Evolutionary conservation across 192 early-diverging fungal genomes (phyloP).

Genomic region (Entrophospora sp.): DNA sequence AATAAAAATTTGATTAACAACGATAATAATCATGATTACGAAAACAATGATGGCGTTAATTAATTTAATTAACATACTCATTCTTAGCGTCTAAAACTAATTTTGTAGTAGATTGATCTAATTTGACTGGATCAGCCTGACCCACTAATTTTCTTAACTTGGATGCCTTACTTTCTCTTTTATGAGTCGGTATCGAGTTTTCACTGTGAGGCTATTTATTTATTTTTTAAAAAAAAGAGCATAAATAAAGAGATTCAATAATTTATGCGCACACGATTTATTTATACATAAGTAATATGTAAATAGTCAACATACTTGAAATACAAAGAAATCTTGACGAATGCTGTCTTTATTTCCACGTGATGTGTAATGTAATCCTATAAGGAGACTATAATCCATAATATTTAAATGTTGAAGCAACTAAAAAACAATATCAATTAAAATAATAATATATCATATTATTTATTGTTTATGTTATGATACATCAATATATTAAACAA

Average conservation of each 20-base stretch:
- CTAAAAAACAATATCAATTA: constrained; percentile 23
- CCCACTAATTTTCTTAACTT: constrained; percentile 46
- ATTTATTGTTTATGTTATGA: background rate
- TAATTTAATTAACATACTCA: constrained; percentile 30
- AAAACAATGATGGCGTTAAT: too few species aligned
- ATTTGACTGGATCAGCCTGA: constrained; percentile 45
- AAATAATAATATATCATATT: background rate
- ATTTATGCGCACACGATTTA: background rate
- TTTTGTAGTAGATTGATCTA: constrained; percentile 42
- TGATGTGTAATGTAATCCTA: constrained; percentile 84
- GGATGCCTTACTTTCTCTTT: constrained; percentile 47
- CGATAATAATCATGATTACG: background rate
- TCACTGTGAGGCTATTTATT: too few species aligned
- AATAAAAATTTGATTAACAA: constrained; percentile 13
- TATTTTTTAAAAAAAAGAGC: too few species aligned
- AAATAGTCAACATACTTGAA: constrained; percentile 34
- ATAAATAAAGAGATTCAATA: background rate
- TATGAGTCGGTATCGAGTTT: too few species aligned
- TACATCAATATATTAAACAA: too few species aligned
- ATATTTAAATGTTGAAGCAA: constrained; percentile 72
- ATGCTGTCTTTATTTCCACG: constrained; percentile 83
- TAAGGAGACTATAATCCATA: constrained; percentile 97
- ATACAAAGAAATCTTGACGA: constrained; percentile 85
- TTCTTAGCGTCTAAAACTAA: constrained; percentile 47
- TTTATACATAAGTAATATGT: background rate